These are phyloP conservation scores for Leucosporidium scottii DNA, from an alignment of 768 basidiomycete species.

Conservation along the genomic window DNA sequence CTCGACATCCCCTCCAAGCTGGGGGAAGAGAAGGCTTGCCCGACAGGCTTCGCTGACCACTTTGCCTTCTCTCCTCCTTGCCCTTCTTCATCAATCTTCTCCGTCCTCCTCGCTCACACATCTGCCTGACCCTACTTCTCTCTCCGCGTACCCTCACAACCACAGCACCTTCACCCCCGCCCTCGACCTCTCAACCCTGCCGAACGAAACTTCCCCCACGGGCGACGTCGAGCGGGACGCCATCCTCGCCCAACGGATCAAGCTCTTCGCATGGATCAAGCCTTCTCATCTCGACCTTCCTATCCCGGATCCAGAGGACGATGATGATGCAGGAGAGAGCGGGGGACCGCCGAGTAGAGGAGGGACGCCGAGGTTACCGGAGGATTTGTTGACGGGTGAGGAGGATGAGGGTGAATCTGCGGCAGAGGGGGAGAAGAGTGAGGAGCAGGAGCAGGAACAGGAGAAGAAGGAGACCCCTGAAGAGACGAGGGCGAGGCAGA, in stretches of 20 bases:
- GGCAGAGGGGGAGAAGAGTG: not conserved
- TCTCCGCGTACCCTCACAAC: no score
- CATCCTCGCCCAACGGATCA: slow-evolving; percentile 79
- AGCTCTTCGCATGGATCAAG: slow-evolving; percentile 81
- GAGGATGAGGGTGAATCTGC: not conserved
- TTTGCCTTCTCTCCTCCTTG: no score
- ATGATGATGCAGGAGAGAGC: not conserved
- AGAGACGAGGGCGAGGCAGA: not conserved
- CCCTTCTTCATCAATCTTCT: not conserved
- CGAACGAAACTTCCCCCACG: slow-evolving; percentile 55
- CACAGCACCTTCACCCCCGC: slow-evolving; percentile 86
- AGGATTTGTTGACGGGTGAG: not conserved
- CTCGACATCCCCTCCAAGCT: not conserved
- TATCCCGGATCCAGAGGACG: not conserved
- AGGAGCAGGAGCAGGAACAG: not conserved
- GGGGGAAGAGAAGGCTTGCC: not conserved
- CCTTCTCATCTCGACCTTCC: slow-evolving; percentile 87
- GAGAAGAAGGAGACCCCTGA: not conserved
- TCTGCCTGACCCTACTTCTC: not conserved
- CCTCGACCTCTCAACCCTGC: slow-evolving; percentile 50
- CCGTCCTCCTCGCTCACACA: not conserved
- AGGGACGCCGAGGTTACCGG: not conserved
- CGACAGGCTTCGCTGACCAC: not conserved
- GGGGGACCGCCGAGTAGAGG: not conserved
- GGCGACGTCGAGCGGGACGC: slow-evolving; percentile 97